Evolutionary conservation across 2,329 filamentous ascomycete species (phyloP).

Genomic region (Cercospora beticola): DNA sequence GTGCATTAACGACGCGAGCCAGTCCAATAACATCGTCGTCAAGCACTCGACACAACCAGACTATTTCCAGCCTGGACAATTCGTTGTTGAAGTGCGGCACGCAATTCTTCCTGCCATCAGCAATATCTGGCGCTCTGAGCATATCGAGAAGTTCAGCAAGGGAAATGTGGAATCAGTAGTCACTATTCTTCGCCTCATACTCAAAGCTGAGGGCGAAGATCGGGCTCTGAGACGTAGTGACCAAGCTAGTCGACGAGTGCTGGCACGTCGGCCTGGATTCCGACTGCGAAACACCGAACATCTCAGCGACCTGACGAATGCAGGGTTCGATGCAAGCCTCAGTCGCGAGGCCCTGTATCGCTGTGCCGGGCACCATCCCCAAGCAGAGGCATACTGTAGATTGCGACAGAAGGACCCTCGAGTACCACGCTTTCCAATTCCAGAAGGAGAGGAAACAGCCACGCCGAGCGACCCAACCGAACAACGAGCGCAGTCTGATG

Average conservation of each 20-base stretch:
- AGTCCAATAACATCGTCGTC: slow-evolving; percentile 57
- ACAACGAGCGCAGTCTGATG: slow-evolving; percentile 2
- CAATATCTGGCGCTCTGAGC: slow-evolving; percentile 79
- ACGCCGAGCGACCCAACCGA: not conserved
- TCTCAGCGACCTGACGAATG: slow-evolving; percentile 47
- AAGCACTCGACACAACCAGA: slow-evolving; percentile 51
- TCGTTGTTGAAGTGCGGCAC: slow-evolving; percentile 82
- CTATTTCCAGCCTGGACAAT: slow-evolving; percentile 68
- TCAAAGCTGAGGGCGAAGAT: slow-evolving; percentile 73
- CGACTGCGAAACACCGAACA: slow-evolving; percentile 49
- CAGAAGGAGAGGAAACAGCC: slow-evolving; percentile 22
- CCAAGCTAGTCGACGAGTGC: slow-evolving; percentile 51
- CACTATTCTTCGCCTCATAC: slow-evolving; percentile 76
- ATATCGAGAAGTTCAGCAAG: slow-evolving; percentile 77
- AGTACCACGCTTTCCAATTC: slow-evolving; percentile 35
- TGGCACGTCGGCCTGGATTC: slow-evolving; percentile 53
- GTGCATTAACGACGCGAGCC: slow-evolving; percentile 72
- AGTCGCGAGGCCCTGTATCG: slow-evolving; percentile 79
- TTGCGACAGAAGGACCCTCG: slow-evolving; percentile 36
- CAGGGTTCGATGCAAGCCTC: slow-evolving; percentile 60
- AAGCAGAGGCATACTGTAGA: slow-evolving; percentile 72
- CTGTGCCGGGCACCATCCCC: slow-evolving; percentile 64
- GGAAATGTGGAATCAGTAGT: slow-evolving; percentile 76
- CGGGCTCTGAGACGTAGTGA: slow-evolving; percentile 64
- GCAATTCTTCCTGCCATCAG: slow-evolving; percentile 73